Conservation (phyloP, 2,329 filamentous ascomycete species). For the Stachybotrys elegans region DNA sequence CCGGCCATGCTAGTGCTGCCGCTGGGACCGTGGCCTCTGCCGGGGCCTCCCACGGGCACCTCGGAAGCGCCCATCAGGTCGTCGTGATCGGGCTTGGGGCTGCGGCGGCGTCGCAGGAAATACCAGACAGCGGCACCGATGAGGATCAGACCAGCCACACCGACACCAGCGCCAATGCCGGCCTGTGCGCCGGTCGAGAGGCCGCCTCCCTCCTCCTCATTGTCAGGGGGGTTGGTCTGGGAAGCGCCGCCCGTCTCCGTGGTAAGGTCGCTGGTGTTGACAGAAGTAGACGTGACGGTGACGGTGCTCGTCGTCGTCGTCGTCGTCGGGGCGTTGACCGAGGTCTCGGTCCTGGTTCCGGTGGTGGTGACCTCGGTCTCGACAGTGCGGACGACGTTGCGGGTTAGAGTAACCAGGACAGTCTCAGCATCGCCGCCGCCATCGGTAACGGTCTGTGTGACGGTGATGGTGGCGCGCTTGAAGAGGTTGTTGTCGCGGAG, state of each 20-base stretch:
- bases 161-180: slow-evolving; percentile 36
- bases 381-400: slow-evolving; percentile 25
- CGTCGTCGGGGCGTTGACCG: slow-evolving; percentile 30
- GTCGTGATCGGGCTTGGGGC: slow-evolving; percentile 28
- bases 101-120: slow-evolving; percentile 24
- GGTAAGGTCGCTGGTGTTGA: slow-evolving; percentile 23
- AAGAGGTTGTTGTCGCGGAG: slow-evolving; percentile 27
- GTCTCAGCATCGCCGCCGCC: slow-evolving; percentile 16
- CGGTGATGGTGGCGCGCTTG: slow-evolving; percentile 24
- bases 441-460: not conserved
- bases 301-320: slow-evolving; percentile 31
- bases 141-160: slow-evolving; percentile 28
- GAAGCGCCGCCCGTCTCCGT: slow-evolving; percentile 23
- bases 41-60: slow-evolving; percentile 31
- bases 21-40: slow-evolving; percentile 17
- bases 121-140: slow-evolving; percentile 23
- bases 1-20: slow-evolving; percentile 18
- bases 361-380: slow-evolving; percentile 22
- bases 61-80: slow-evolving; percentile 37
- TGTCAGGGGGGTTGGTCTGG: slow-evolving; percentile 12
- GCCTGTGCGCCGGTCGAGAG: slow-evolving; percentile 38
- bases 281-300: slow-evolving; percentile 26
- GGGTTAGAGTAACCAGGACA: slow-evolving; percentile 22
- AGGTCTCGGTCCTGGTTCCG: slow-evolving; percentile 25
- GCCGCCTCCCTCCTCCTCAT: slow-evolving; percentile 16